Percentiles rank a stretch among this genome's conserved stretches.
These are phyloP conservation scores for Lodderomyces pseudojiufengensis DNA, from an alignment of 1,139 yeast species.

Conservation along the genomic window DNA sequence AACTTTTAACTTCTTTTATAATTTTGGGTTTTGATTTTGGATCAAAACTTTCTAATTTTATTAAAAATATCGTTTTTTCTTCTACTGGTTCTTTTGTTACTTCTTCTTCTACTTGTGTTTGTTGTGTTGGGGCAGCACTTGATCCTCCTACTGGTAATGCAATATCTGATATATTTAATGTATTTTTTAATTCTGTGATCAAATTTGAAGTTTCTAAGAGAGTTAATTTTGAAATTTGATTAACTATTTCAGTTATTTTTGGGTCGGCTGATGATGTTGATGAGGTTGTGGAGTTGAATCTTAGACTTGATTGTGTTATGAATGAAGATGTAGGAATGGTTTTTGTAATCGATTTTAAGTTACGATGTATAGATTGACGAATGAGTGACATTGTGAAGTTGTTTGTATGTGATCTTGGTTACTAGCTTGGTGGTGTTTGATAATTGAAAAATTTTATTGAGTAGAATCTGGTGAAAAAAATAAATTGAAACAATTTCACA, in stretches of 20 bases:
- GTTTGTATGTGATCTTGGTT: not conserved
- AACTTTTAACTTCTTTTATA: constrained; percentile 91
- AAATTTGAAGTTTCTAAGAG: constrained; percentile 85
- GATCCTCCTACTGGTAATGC: constrained; percentile 78
- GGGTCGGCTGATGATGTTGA: constrained; percentile 67
- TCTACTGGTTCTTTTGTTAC: constrained; percentile 78
- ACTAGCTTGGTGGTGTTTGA: not conserved
- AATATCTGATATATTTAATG: constrained; percentile 89
- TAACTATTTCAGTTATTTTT: constrained; percentile 82
- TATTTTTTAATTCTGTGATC: constrained; percentile 77
- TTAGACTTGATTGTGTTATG: not conserved
- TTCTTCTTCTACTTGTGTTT: constrained; percentile 70
- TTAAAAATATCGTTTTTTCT: constrained; percentile 89
- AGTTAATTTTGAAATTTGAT: constrained; percentile 83
- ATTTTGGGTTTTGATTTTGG: constrained; percentile 95
- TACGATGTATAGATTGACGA: constrained; percentile 40
- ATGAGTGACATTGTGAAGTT: constrained; percentile 17
- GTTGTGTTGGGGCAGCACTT: constrained; percentile 39
- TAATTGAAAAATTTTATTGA: constrained; percentile 5
- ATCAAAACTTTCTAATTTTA: constrained; percentile 91
- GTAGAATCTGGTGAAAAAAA: not conserved
- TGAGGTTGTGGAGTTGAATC: constrained; percentile 59
- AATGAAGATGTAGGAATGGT: not conserved
- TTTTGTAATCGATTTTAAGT: constrained; percentile 23
- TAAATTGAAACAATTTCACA: constrained; percentile 2